Conservation (phyloP, 2,329 filamentous ascomycete species). For the Phyllosticta citriasiana region DNA sequence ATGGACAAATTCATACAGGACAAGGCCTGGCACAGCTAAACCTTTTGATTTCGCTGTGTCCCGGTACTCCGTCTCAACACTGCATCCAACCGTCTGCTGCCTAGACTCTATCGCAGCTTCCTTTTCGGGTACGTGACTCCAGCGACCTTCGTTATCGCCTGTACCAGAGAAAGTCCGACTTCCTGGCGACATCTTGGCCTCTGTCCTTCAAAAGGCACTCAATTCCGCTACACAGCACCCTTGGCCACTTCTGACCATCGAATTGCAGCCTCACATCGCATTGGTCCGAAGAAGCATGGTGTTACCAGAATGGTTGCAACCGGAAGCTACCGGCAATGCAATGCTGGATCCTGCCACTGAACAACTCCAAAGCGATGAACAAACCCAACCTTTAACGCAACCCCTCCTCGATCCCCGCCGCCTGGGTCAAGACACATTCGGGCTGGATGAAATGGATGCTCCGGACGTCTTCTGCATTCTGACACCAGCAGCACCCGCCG, state of each 20-base stretch:
- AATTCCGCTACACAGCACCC: too few relatives aligned
- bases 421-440: conserved; percentile 69
- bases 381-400: conserved; percentile 61
- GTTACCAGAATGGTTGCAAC: background rate
- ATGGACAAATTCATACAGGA: background rate
- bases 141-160: background rate
- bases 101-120: background rate
- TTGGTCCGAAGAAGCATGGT: background rate
- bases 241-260: too few relatives aligned
- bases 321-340: background rate
- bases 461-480: conserved; percentile 85
- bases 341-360: background rate
- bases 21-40: background rate
- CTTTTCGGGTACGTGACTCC: background rate
- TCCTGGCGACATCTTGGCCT: too few relatives aligned
- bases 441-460: conserved; percentile 71
- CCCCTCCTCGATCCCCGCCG: conserved; percentile 71
- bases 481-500: conserved; percentile 64
- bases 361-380: conserved; percentile 12
- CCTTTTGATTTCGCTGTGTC: background rate
- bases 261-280: background rate
- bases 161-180: background rate
- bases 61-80: background rate
- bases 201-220: too few relatives aligned
- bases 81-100: background rate